A percentile compares a stretch with the other conserved stretches of the same genome.
These are phyloP conservation scores for Trichomonas tenax DNA, from an alignment of 208 protist genomes.

Conservation along the genomic window DNA sequence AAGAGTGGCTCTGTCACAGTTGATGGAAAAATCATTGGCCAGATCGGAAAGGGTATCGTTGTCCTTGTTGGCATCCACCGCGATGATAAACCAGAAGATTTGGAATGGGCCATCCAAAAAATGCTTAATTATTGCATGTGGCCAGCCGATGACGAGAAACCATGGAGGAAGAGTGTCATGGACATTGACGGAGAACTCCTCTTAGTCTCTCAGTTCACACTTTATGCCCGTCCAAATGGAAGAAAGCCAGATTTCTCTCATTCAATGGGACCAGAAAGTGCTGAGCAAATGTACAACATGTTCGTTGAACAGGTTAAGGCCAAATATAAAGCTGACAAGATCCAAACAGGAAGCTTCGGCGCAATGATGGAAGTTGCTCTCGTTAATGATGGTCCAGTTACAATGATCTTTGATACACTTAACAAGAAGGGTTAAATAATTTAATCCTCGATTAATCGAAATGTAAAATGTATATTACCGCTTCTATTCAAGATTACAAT, in stretches of 20 bases:
- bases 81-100: slow-evolving; percentile 5
- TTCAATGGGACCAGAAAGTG: neutral
- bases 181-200: neutral
- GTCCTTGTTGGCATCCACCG: neutral
- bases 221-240: neutral
- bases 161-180: neutral
- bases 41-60: neutral
- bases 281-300: neutral
- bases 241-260: neutral
- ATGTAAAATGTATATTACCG: no score
- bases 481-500: no score
- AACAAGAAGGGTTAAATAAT: slow-evolving; percentile 1
- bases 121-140: neutral
- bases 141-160: neutral
- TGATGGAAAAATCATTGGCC: neutral
- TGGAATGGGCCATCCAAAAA: neutral
- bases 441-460: no score
- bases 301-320: slow-evolving; percentile 5
- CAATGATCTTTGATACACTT: neutral
- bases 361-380: slow-evolving; percentile 18
- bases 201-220: slow-evolving; percentile 1
- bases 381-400: neutral
- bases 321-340: neutral
- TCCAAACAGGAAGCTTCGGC: neutral
- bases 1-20: neutral